phyloP scores from a whole-genome alignment of 441 rosid species.

The Pelargonium myrrhifolium region DNA sequence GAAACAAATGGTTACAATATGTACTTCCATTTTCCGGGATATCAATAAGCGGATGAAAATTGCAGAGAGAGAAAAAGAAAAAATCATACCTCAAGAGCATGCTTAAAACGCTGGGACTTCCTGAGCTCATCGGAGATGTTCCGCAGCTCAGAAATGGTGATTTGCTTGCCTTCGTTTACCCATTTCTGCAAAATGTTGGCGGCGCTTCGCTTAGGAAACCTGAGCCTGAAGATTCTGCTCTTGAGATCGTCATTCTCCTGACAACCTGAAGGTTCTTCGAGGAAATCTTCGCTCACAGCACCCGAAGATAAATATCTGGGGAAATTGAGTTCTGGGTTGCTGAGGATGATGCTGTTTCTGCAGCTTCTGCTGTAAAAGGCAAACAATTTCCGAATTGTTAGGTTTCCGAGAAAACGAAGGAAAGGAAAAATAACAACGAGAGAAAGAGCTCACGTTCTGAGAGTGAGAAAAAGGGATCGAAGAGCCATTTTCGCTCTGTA shows the following conservation, averaged over 20 bases:
- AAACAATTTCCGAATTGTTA: not conserved
- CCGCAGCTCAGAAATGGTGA: slow-evolving; percentile 15
- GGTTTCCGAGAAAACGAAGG: slow-evolving; percentile 3
- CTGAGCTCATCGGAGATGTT: not conserved
- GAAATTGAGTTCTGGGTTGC: slow-evolving; percentile 11
- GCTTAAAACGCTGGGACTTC: slow-evolving; percentile 1
- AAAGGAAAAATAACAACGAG: slow-evolving; percentile 5
- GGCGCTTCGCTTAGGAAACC: slow-evolving; percentile 81
- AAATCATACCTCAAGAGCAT: slow-evolving; percentile 16
- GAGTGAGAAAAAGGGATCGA: slow-evolving; percentile 31
- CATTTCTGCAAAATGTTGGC: slow-evolving; percentile 67
- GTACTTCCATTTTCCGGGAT: slow-evolving; percentile 44
- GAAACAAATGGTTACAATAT: not conserved
- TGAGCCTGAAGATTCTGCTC: slow-evolving; percentile 63
- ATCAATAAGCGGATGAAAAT: slow-evolving; percentile 46
- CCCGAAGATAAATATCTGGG: slow-evolving; percentile 41
- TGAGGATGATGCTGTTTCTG: slow-evolving; percentile 28
- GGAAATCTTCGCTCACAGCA: slow-evolving; percentile 25
- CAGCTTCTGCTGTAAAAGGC: not conserved
- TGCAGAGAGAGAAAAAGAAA: not conserved
- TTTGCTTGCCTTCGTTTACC: slow-evolving; percentile 62
- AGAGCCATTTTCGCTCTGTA: slow-evolving; percentile 25
- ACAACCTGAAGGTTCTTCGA: slow-evolving; percentile 29
- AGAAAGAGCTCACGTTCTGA: slow-evolving; percentile 28
- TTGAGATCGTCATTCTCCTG: slow-evolving; percentile 51